phyloP scores from a whole-genome alignment of 805 yeast genomes.

The Suhomyces prunicola region DNA sequence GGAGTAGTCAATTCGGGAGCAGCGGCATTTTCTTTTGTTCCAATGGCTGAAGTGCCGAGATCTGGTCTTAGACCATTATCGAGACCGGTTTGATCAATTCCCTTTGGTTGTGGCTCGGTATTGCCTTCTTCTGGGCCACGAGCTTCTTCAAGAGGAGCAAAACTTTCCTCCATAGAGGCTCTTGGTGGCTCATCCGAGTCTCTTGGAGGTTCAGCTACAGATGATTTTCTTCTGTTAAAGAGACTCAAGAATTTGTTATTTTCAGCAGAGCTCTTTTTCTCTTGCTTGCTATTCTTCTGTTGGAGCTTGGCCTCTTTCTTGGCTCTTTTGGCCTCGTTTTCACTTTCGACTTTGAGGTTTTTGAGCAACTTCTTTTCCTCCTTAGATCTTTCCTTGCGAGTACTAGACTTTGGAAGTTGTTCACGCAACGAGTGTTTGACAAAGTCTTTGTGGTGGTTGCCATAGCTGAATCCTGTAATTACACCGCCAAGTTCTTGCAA shows the following conservation, averaged over 20 bases:
- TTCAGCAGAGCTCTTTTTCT: constrained; percentile 2
- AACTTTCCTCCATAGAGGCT: neutral
- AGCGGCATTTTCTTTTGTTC: neutral
- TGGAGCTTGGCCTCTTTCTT: constrained; percentile 6
- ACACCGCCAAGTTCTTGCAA: constrained; percentile 14
- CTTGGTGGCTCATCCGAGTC: neutral
- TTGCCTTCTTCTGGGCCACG: neutral
- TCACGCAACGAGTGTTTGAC: constrained; percentile 29
- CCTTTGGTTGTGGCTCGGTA: neutral
- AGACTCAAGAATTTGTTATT: constrained; percentile 1
- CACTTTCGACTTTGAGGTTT: constrained; percentile 6
- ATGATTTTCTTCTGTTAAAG: constrained; percentile 6
- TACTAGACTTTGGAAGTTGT: constrained; percentile 8
- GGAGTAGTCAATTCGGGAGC: neutral
- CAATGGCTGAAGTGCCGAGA: neutral
- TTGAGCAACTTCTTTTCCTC: constrained; percentile 19
- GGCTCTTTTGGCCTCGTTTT: constrained; percentile 10
- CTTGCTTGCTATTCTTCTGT: constrained; percentile 3
- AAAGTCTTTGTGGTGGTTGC: constrained; percentile 32
- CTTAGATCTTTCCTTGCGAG: constrained; percentile 23
- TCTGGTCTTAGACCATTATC: neutral
- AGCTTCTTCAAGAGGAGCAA: constrained; percentile 2
- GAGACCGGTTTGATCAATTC: neutral
- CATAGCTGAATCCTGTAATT: constrained; percentile 20
- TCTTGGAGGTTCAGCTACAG: neutral